Conservation (phyloP, 1,284 basidiomycete genomes). For the Tilletiaria anomala region DNA sequence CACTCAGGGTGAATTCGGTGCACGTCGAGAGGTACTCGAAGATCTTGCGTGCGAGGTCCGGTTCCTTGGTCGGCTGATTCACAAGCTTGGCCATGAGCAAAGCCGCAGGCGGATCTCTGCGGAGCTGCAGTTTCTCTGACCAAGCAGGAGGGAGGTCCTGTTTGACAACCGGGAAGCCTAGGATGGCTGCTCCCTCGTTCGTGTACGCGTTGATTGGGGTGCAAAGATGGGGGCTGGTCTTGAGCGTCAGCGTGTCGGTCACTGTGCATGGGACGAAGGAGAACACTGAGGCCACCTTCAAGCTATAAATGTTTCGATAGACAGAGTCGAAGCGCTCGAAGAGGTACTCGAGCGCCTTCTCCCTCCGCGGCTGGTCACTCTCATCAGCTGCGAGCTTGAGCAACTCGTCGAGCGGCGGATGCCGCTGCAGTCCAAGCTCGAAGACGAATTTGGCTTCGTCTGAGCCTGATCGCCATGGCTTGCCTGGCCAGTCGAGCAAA, state of each 20-base stretch:
- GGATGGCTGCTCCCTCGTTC: constrained; percentile 53
- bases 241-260: constrained; percentile 44
- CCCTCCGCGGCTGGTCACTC: no score
- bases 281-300: constrained; percentile 15
- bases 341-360: constrained; percentile 26
- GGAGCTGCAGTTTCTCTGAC: no score
- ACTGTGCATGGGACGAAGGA: constrained; percentile 62
- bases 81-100: constrained; percentile 53
- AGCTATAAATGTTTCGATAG: constrained; percentile 18
- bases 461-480: constrained; percentile 17
- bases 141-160: no score
- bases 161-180: constrained; percentile 61
- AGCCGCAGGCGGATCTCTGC: no score
- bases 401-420: constrained; percentile 56
- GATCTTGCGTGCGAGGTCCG: constrained; percentile 51
- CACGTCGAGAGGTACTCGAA: constrained; percentile 61
- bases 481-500: constrained; percentile 70
- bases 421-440: constrained; percentile 59
- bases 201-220: constrained; percentile 63
- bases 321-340: constrained; percentile 21
- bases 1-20: constrained; percentile 15
- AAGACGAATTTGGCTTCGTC: constrained; percentile 64
- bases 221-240: constrained; percentile 37
- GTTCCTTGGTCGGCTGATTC: constrained; percentile 51
- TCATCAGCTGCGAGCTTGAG: constrained; percentile 14